Percentiles rank a stretch among this genome's conserved stretches.
Conservation (phyloP, 83 land plant species). For the Diphasiastrum complanatum region DNA sequence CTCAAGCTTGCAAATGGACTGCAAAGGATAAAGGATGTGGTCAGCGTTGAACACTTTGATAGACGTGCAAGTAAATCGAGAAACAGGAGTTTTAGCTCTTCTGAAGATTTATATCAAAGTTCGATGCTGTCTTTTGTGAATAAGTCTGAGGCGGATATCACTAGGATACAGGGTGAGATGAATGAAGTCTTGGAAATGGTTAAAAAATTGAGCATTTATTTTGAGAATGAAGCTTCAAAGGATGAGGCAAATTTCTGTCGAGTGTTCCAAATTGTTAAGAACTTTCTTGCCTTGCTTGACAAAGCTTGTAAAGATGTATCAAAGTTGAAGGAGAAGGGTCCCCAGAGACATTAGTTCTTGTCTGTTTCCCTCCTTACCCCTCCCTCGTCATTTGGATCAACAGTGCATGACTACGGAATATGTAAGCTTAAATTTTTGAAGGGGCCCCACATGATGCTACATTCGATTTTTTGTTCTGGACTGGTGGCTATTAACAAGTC, state of each 20-base stretch:
- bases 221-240: slow-evolving; percentile 54
- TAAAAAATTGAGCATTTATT: slow-evolving; percentile 59
- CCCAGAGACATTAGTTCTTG: no score
- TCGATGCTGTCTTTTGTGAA: slow-evolving; percentile 43
- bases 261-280: slow-evolving; percentile 58
- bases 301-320: slow-evolving; percentile 66
- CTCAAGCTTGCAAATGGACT: slow-evolving; percentile 44
- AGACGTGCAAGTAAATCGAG: slow-evolving; percentile 28
- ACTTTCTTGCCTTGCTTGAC: slow-evolving; percentile 60
- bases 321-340: no score
- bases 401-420: no score
- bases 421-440: no score
- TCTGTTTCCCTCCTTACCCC: no score
- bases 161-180: slow-evolving; percentile 33
- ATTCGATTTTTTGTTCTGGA: no score
- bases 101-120: slow-evolving; percentile 28
- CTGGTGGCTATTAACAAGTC: no score
- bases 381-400: no score
- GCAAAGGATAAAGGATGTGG: slow-evolving; percentile 19
- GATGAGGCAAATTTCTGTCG: slow-evolving; percentile 64
- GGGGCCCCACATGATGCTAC: no score
- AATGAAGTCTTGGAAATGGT: slow-evolving; percentile 44
- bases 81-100: slow-evolving; percentile 12
- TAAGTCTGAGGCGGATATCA: slow-evolving; percentile 45
- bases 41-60: slow-evolving; percentile 19